phyloP scores from a whole-genome alignment of 2,329 filamentous ascomycete species.

The Neonectria coccinea region DNA sequence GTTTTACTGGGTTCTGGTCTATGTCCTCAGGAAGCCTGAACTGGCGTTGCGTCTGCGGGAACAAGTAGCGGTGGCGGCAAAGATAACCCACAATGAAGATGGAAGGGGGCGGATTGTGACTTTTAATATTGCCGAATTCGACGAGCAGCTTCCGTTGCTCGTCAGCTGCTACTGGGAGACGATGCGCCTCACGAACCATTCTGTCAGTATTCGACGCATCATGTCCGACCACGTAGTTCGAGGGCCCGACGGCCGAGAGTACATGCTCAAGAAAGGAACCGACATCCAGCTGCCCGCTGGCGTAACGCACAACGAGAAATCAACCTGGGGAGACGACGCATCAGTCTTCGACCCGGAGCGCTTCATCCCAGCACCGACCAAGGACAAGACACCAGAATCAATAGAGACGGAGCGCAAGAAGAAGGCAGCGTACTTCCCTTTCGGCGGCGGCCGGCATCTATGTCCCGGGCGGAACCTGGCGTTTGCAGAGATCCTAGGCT shows the following conservation, averaged over 20 bases:
- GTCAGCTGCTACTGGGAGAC: slow-evolving; percentile 59
- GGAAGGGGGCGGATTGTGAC: slow-evolving; percentile 24
- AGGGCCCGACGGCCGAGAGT: slow-evolving; percentile 39
- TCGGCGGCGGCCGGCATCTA: slow-evolving; percentile 50
- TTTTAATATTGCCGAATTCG: slow-evolving; percentile 54
- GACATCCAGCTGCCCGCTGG: slow-evolving; percentile 46
- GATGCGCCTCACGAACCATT: slow-evolving; percentile 55
- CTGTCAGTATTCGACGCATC: slow-evolving; percentile 55
- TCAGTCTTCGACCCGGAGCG: slow-evolving; percentile 41
- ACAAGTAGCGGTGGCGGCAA: slow-evolving; percentile 33
- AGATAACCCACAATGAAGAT: neutral
- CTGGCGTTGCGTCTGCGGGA: slow-evolving; percentile 36
- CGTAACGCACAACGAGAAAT: slow-evolving; percentile 38
- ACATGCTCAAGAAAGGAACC: slow-evolving; percentile 47
- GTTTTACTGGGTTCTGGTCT: slow-evolving; percentile 51
- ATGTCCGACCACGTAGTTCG: slow-evolving; percentile 54
- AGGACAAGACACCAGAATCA: slow-evolving; percentile 10
- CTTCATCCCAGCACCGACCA: slow-evolving; percentile 29
- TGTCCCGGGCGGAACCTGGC: slow-evolving; percentile 52
- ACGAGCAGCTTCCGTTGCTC: slow-evolving; percentile 56
- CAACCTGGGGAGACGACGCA: slow-evolving; percentile 42
- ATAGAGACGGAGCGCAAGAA: slow-evolving; percentile 30
- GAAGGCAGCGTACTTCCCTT: slow-evolving; percentile 46
- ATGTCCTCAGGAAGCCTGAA: slow-evolving; percentile 45
- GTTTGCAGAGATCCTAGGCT: slow-evolving; percentile 49